Evolutionary conservation across 495 filamentous ascomycete genomes (phyloP), one percentile per base, ranked within the genome.

Genomic region (Penicillium samsonianum): DNA sequence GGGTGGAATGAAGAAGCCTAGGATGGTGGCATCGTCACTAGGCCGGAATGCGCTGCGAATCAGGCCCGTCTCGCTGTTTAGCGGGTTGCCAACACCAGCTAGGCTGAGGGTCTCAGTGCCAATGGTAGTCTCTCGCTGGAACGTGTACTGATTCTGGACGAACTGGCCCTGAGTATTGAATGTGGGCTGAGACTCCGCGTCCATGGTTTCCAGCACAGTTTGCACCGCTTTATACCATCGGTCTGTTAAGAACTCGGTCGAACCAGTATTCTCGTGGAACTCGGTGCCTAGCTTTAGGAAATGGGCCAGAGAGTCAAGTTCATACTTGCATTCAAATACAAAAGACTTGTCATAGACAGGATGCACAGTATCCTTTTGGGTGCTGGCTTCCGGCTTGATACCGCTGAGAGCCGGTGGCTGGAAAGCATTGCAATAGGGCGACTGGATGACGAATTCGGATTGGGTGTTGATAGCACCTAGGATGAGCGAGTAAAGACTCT

Each of bases 241-340:
- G 19, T 81, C 65, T 2, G 82, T 92, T 43, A 98, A 67, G 62
- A 93, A 96, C 20, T 87, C 87, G 5, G 75, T 88, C 12, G 89
- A 92, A 12, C 80, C 81, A 1, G 91, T 96, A 65, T 87, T 82
- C 20, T 88, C 83, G 69, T 94, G 77, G 76, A 96, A 99, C 45
- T 94, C 84, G 59, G 93, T 96, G 1, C 81, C 84, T 38, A 99
- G 74, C 5, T 88, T 81, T 12, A 99, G 84, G 73, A 99, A 99
- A 68, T 91, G 84, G 4, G 92, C 94, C 0, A 99, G 81, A 2
- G 92, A 97, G 71, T 99, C 94, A 6, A 99, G 83, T 74, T 99
- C 94, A 73, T 97, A 99, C 73, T 99, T 99, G 82, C 94, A 99
- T 70, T 99, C 94, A 65, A 94, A 99, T 10, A 99, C 94, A 49